phyloP scores from a whole-genome alignment of 768 basidiomycete genomes.

The Tricholomella constricta region DNA sequence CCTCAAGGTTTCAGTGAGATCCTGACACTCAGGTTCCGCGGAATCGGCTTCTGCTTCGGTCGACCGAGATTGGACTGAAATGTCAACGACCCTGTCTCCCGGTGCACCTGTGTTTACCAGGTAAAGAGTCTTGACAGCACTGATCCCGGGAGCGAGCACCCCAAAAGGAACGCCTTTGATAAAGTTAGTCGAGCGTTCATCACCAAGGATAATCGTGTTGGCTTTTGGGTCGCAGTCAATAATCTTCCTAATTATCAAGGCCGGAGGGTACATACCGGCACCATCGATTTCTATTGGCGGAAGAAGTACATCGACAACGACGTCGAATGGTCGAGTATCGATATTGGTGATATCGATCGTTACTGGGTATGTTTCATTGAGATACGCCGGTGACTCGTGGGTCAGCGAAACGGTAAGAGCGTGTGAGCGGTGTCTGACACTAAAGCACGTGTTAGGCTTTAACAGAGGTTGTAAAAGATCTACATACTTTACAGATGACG shows the following conservation, averaged over 20 bases:
- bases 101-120: slow-evolving; percentile 61
- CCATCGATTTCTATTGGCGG: slow-evolving; percentile 80
- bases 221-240: slow-evolving; percentile 36
- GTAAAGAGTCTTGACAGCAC: slow-evolving; percentile 60
- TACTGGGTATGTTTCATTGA: slow-evolving; percentile 83
- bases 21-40: slow-evolving; percentile 26
- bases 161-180: slow-evolving; percentile 78
- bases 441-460: slow-evolving; percentile 25
- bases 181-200: slow-evolving; percentile 65
- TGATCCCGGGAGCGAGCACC: slow-evolving; percentile 56
- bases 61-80: slow-evolving; percentile 71
- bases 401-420: slow-evolving; percentile 52
- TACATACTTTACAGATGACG: slow-evolving; percentile 51
- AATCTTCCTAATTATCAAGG: not conserved
- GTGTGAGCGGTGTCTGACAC: slow-evolving; percentile 67
- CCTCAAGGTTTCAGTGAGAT: slow-evolving; percentile 61
- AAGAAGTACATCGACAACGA: slow-evolving; percentile 72
- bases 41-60: slow-evolving; percentile 29
- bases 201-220: slow-evolving; percentile 62
- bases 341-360: slow-evolving; percentile 66
- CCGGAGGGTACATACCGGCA: slow-evolving; percentile 48
- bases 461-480: slow-evolving; percentile 1
- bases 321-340: slow-evolving; percentile 69
- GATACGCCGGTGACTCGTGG: slow-evolving; percentile 69
- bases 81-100: slow-evolving; percentile 76